Evolutionary conservation across 129 eudicot genomes (phyloP), one percentile per base, ranked within the genome.

Genomic region (Cynara cardunculus): DNA sequence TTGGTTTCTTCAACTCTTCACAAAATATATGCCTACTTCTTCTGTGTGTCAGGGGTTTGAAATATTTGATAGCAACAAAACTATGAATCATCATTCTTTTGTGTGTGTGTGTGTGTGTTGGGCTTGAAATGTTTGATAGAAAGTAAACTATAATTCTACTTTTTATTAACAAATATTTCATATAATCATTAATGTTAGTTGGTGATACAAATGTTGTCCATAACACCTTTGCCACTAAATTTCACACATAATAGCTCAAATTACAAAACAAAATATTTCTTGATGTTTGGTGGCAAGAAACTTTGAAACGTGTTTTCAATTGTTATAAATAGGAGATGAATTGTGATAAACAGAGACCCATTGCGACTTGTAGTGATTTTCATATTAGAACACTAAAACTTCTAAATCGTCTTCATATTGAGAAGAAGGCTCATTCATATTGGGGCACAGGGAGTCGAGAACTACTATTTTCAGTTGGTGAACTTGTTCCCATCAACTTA

Each of bases 341-440:
- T 56, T 56, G 65, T 56, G 22, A 56, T 3, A 53, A 16, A 53
- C 14, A 49, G 61, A 49, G 61, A 13, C 53, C 69, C 28, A 46
- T 6, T 44, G 14, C 44, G 37, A 73, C 56, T 26, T 12, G 49
- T 67, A 65, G 35, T 61, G 25, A 25, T 62, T 31, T 62, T 62
- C 46, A 62, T 65, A 81, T 28, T 25, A 81, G 31, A 73, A 74
- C 74, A 81, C 12, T 76, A 37, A 37, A 65, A 81, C 7, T 28
- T 53, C 69, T 67, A 37, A 37, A 65, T 73, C 7, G 28, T 53
- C 75, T 67, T 67, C 34, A 74, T 72, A 37, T 39, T 62, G n/a
- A 73, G 16, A 80, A 80, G 73, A 80, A 34, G 65, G 14, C 27
- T n/a, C 46, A 62, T 25, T 62, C n/a, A 13, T 32, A 59, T 56